Base-by-base conservation (phyloP, 352 stramenopile genomes). In the Halophytophthora polymorphica region DNA sequence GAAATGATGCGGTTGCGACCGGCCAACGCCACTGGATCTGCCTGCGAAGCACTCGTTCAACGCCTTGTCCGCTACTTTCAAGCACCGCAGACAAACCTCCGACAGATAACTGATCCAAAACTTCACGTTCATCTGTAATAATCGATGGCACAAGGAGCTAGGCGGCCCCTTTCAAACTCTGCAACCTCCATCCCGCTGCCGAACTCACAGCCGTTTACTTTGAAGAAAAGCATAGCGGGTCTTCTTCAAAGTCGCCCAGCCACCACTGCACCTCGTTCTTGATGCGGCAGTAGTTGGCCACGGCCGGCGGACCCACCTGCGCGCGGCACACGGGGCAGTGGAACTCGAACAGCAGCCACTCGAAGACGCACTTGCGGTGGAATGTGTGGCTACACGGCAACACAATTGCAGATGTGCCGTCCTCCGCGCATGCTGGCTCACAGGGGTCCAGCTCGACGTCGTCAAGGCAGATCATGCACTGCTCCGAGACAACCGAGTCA, bases 261-360 rank as follows among this genome's bases (percentile, higher is more conserved):
- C 71, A 81, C 71, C 71, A 81, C 50, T 76, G 67, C 28, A 64
- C 55, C n/a, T 61, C 44, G 42, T 51, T 50, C 55, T 73, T 77
- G 33, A 64, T 55, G 33, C 67, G 51, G 49, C 68, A 81, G 55
- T 63, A 76, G 50, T 71, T 77, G 14, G 63, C 76, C 45, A 79
- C 59, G 21, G 73, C 74, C 14, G 63, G 49, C 15, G 74, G 77
- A 4, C 74, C 72, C 4, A 86, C 65, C 25, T 61, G 72, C 11
- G 53, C 52, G 41, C 80, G 70, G 49, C 80, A 90, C 31, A 87
- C 45, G 0, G 80, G 77, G 25, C 80, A 90, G 42, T 80, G 77
- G 58, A 73, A 86, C 36, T 88, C 61, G 53, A 86, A 83, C 6
- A 86, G 45, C 11, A 90, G 53, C 77, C 80, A 90, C 67, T 88